Base-by-base conservation (phyloP, 371 early-diverging fungal species). In the Parasitella parasitica region DNA sequence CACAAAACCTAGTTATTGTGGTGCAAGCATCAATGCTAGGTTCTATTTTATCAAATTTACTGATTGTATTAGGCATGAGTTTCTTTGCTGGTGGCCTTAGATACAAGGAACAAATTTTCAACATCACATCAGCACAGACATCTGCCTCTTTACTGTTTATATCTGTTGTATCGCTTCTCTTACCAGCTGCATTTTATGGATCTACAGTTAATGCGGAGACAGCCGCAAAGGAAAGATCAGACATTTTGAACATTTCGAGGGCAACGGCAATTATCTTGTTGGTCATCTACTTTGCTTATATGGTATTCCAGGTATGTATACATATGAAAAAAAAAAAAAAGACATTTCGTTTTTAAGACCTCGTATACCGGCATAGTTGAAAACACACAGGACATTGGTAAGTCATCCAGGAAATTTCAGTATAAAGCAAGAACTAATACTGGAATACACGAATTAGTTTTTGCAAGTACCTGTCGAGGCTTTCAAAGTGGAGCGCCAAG, bases 21-120 rank as follows among this genome's bases (percentile, higher is more conserved):
- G 94, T 94, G 24, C 93, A 94, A 70, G 86, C 92, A 4, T 90
- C 93, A 18, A 79, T 94, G 64, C 73, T 94, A 0, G 94, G 94
- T 3, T 92, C 92, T 9, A 89, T 94, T 24, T 75, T 94, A 15
- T 91, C 92, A 61, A 94, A 94, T 73, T 65, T 94, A 26, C 73
- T 94, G 12, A 73, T 94, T 37, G 89, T 88, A 5, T 67, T 86
- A 3, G 92, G 92, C 39, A 81, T 89, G 72, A 90, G 91, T 64
- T 93, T 94, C 76, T 72, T 92, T 59, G 76, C 76, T 34, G 95
- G 95, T 34, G 94, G 95, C 1, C 12, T 79, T 50, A 82, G 84
- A 52, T 82, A 80, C 73, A 76, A 81, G 57, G 82, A 82, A 56
- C 94, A 95, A 69, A 61, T 55, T 0, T 93, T 94, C 76, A 92